Evolutionary conservation across 2,329 filamentous ascomycete genomes (phyloP).

Genomic region (Huntiella moniliformis): DNA sequence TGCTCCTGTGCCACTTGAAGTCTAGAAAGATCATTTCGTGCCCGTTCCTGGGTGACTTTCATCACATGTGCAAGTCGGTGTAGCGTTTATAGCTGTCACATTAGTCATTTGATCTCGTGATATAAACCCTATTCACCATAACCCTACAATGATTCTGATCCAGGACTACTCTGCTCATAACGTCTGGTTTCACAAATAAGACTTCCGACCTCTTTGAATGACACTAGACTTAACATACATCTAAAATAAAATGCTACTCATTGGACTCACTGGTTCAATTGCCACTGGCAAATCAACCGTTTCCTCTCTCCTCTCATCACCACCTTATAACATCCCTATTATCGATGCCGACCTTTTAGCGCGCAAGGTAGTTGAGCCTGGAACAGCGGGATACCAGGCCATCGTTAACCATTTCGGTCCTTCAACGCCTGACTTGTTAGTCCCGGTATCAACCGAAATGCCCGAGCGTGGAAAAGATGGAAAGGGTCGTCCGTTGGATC

Average conservation of each 20-base stretch:
- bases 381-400: constrained; percentile 61
- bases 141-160: too few relatives aligned
- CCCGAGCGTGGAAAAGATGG: constrained; percentile 35
- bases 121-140: too few relatives aligned
- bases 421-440: constrained; percentile 69
- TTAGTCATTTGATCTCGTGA: too few relatives aligned
- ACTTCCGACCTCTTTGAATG: too few relatives aligned
- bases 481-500: constrained; percentile 59
- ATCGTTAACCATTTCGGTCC: constrained; percentile 69
- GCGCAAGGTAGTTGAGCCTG: constrained; percentile 84
- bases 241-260: constrained; percentile 55
- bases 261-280: constrained; percentile 91
- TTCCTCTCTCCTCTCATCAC: constrained; percentile 57
- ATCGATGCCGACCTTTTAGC: constrained; percentile 89
- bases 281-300: constrained; percentile 97
- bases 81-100: too few relatives aligned
- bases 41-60: too few relatives aligned
- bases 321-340: constrained; percentile 73
- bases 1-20: too few relatives aligned
- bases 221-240: too few relatives aligned
- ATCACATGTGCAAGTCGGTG: too few relatives aligned
- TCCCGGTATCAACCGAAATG: constrained; percentile 34
- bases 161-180: too few relatives aligned
- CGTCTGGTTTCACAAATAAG: too few relatives aligned
- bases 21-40: too few relatives aligned